These are phyloP conservation scores for Allodekkera sacchari DNA, from an alignment of 805 yeast genomes.

Conservation along the genomic window DNA sequence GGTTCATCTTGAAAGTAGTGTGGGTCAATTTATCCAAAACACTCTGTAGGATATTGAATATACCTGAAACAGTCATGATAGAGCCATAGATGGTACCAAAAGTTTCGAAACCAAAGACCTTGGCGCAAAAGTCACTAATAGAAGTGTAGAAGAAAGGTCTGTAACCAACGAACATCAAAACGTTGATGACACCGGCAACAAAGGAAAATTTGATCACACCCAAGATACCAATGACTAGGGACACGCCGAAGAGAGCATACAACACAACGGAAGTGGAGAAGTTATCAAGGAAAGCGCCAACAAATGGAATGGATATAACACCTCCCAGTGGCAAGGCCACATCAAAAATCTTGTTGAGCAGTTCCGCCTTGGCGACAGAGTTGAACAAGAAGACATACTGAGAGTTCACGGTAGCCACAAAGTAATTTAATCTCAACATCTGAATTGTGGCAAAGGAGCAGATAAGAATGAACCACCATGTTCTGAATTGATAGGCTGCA, in stretches of 20 bases:
- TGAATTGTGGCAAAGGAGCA: slow-evolving; percentile 44
- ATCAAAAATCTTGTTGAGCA: slow-evolving; percentile 40
- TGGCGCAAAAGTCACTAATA: slow-evolving; percentile 50
- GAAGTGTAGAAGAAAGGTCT: slow-evolving; percentile 55
- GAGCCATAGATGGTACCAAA: slow-evolving; percentile 55
- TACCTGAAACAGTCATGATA: slow-evolving; percentile 44
- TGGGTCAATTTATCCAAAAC: slow-evolving; percentile 42
- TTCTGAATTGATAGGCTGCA: slow-evolving; percentile 38
- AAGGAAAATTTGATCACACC: slow-evolving; percentile 35
- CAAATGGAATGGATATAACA: slow-evolving; percentile 43
- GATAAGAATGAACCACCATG: slow-evolving; percentile 45
- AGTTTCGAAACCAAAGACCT: slow-evolving; percentile 55
- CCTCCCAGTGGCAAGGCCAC: slow-evolving; percentile 52
- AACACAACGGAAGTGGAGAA: slow-evolving; percentile 40
- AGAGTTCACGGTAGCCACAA: slow-evolving; percentile 50
- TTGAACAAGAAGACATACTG: slow-evolving; percentile 41
- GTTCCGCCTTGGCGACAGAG: slow-evolving; percentile 29
- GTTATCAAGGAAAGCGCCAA: slow-evolving; percentile 42
- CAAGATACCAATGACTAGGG: slow-evolving; percentile 37
- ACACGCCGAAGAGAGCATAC: slow-evolving; percentile 29
- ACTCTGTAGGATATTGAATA: slow-evolving; percentile 40
- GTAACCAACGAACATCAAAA: slow-evolving; percentile 40
- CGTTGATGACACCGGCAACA: slow-evolving; percentile 35
- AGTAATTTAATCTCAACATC: slow-evolving; percentile 50
- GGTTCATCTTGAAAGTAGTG: slow-evolving; percentile 45